Evolutionary conservation across 2,329 filamentous ascomycete species (phyloP).

Genomic region (Amesomyces nigricolor): DNA sequence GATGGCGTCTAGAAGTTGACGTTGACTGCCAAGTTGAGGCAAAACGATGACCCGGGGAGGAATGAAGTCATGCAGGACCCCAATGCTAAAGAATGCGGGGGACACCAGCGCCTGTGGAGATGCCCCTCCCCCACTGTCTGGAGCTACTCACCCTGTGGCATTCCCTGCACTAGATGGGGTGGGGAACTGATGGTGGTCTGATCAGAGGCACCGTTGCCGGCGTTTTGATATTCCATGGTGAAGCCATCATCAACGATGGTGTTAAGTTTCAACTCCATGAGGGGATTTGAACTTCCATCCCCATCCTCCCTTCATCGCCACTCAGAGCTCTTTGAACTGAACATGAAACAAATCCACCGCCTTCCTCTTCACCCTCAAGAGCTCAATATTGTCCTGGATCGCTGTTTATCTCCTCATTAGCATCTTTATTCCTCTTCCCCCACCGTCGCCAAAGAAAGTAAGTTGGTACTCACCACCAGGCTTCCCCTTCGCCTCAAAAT

Average conservation of each 20-base stretch:
- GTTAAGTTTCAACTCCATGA: too few relatives aligned
- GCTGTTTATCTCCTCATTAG: conserved; percentile 2
- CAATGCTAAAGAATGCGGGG: not conserved
- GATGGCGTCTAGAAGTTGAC: conserved; percentile 18
- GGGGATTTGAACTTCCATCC: not conserved
- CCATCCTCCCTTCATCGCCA: not conserved
- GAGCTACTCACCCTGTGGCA: not conserved
- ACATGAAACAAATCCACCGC: conserved; percentile 22
- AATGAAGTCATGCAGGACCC: not conserved
- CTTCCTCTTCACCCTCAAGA: conserved; percentile 13
- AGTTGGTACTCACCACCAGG: conserved; percentile 10
- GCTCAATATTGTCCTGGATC: conserved; percentile 18
- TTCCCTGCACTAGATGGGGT: not conserved
- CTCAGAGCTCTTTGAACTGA: conserved; percentile 17
- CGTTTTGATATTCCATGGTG: not conserved
- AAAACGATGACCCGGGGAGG: conserved; percentile 24
- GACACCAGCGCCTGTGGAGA: conserved; percentile 6
- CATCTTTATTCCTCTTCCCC: not conserved
- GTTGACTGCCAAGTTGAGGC: conserved; percentile 17
- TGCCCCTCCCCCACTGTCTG: conserved; percentile 17
- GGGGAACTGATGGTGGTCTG: not conserved
- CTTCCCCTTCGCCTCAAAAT: conserved; percentile 20
- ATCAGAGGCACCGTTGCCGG: not conserved
- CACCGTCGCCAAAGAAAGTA: not conserved
- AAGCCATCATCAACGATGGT: not conserved